phyloP scores from a whole-genome alignment of 2,329 filamentous ascomycete species.

The Apiospora kogelbergensis region DNA sequence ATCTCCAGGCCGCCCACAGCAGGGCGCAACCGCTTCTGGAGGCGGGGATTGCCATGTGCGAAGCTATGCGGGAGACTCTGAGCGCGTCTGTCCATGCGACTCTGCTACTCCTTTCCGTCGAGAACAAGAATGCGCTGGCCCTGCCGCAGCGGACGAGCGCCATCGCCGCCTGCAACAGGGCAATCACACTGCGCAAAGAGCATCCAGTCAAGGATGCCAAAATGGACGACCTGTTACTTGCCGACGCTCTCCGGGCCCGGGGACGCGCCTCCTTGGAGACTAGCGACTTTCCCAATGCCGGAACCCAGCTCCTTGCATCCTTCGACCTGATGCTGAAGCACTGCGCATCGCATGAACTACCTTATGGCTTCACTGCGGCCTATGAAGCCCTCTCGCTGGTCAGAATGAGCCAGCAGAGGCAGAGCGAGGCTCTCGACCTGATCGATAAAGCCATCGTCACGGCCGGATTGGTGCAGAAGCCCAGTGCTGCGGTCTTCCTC shows the following conservation, averaged over 20 bases:
- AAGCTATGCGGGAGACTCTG: neutral
- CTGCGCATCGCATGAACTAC: neutral
- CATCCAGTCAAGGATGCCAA: neutral
- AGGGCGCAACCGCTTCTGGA: neutral
- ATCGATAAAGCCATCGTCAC: neutral
- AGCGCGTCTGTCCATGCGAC: neutral
- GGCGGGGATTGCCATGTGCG: neutral
- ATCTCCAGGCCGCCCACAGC: neutral
- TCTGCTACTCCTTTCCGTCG: neutral
- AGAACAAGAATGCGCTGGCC: neutral
- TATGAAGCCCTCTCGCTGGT: neutral
- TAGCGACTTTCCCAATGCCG: neutral
- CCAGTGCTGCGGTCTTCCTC: neutral
- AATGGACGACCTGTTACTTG: neutral
- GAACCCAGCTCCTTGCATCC: neutral
- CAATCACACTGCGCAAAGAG: neutral
- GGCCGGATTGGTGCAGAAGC: neutral
- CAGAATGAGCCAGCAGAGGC: neutral
- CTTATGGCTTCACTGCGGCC: neutral
- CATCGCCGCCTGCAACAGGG: neutral
- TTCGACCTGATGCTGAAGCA: neutral
- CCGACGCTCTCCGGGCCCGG: neutral
- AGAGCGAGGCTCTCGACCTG: neutral
- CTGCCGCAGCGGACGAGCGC: neutral
- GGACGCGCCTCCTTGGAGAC: neutral